Base-by-base conservation (phyloP, 176 grass and related monocot genomes). In the Canna indica region DNA sequence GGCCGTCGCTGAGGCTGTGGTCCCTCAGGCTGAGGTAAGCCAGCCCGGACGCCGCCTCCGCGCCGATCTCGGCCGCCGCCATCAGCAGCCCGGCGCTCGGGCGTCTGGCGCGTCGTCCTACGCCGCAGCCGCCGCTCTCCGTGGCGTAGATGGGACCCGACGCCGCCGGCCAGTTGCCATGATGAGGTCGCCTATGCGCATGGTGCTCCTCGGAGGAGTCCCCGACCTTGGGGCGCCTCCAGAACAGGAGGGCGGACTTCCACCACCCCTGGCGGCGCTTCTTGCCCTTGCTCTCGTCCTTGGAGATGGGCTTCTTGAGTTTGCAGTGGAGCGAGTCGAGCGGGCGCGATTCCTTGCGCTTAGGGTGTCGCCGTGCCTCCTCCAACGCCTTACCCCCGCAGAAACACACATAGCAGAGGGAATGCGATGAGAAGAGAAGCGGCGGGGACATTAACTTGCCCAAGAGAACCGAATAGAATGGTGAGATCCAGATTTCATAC, bases 241-340 rank as follows among this genome's bases (percentile, higher is more conserved):
- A 82, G 76, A 91, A 74, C 36, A 78, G 68, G 30, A 84, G 64
- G 63, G 75, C 79, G 45, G 78, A 81, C 57, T 67, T 82, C 88
- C 84, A 91, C 88, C 88, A 87, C 18, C 81, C 26, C 14, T 41
- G 41, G 38, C 25, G 75, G 71, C 64, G 33, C 29, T 76, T 81
- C 78, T 79, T 86, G 44, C 20, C 14, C 63, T 36, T 59, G 50
- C 20, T n/a, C 13, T 78, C 46, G 36, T 72, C 56, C 77, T 72
- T 79, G 68, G 81, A 76, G 14, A 87, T 84, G 64, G 76, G 64
- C 59, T 84, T 87, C 76, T 85, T 79, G 50, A 80, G 63, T 47
- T 86, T 86, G 72, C 79, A 79, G 71, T 68, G 88, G 36, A 61
- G 47, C 9, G 61, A 69, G 2, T 86, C 88, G 17, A 77, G 47